These are phyloP conservation scores for Trametes gibbosa DNA, from an alignment of 768 basidiomycete genomes.

Conservation along the genomic window DNA sequence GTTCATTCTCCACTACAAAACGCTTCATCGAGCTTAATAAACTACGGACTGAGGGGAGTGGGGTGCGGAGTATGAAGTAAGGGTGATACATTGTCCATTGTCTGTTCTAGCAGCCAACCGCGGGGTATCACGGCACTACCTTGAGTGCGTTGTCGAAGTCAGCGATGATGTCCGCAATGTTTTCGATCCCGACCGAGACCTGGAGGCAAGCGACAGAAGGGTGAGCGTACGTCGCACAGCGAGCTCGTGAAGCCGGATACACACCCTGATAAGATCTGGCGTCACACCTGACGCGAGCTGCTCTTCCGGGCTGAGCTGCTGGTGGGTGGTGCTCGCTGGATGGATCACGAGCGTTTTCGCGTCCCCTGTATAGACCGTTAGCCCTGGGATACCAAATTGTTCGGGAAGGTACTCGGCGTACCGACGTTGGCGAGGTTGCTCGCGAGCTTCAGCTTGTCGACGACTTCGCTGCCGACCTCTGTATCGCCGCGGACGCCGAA, in stretches of 20 bases:
- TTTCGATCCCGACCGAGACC: conserved; percentile 44
- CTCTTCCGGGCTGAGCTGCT: conserved; percentile 61
- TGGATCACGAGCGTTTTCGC: conserved; percentile 83
- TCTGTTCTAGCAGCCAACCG: too few species aligned
- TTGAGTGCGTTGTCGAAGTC: conserved; percentile 42
- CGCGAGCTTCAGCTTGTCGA: conserved; percentile 70
- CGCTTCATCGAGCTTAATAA: too few species aligned
- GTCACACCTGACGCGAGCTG: conserved; percentile 64
- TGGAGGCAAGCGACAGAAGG: too few species aligned
- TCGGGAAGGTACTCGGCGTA: conserved; percentile 30
- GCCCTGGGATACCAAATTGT: too few species aligned
- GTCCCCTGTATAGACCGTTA: conserved; percentile 43
- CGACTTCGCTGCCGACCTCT: conserved; percentile 51
- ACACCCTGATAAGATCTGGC: conserved; percentile 69
- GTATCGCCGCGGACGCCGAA: conserved; percentile 69
- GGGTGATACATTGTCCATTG: too few species aligned
- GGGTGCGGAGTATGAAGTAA: too few species aligned
- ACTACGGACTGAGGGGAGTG: too few species aligned
- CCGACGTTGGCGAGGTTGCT: conserved; percentile 75
- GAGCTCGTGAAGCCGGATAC: rapidly evolving
- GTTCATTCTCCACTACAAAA: too few species aligned
- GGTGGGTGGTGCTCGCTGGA: conserved; percentile 75
- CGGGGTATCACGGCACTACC: conserved; percentile 25
- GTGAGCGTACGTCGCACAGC: too few species aligned
- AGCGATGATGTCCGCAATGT: conserved; percentile 42